Percentiles rank a stretch among this genome's conserved stretches.
Evolutionary conservation across 495 filamentous ascomycete genomes (phyloP).

Genomic region (Pseudotulostoma volvatum): DNA sequence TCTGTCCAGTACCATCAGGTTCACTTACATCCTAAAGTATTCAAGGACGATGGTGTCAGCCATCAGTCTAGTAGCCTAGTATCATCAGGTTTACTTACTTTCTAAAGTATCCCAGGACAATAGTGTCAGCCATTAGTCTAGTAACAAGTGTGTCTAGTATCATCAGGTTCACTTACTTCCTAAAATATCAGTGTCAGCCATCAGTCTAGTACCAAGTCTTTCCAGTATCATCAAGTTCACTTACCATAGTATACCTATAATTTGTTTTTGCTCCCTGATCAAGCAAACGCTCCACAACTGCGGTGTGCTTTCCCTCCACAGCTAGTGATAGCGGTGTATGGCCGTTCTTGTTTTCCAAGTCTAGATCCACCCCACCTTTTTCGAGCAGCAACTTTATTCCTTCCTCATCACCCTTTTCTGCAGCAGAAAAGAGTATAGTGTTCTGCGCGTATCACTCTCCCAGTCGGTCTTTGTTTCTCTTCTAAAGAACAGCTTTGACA

Average conservation of each 20-base stretch:
- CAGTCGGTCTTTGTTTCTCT: not conserved
- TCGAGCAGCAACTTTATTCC: slow-evolving; percentile 1
- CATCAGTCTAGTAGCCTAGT: not conserved
- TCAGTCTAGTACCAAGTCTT: not conserved
- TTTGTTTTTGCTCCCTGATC: slow-evolving; percentile 3
- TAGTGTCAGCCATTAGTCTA: too few relatives aligned
- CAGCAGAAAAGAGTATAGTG: not conserved
- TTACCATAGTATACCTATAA: not conserved
- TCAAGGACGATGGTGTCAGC: not conserved
- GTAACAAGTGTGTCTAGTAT: not conserved
- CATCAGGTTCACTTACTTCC: not conserved
- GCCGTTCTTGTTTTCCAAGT: not conserved
- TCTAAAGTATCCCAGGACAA: not conserved
- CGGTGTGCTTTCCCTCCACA: slow-evolving; percentile 10
- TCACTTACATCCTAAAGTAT: not conserved
- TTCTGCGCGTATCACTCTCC: not conserved
- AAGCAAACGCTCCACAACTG: slow-evolving; percentile 10
- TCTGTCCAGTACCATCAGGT: not conserved
- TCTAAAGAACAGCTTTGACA: not conserved
- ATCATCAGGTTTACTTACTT: not conserved
- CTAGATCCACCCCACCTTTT: not conserved
- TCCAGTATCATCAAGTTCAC: not conserved
- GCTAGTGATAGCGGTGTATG: slow-evolving; percentile 4
- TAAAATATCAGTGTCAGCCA: not conserved
- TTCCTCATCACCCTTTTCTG: not conserved